Evolutionary conservation across 2,329 filamentous ascomycete species (phyloP).

Genomic region (Zymoseptoria tritici): DNA sequence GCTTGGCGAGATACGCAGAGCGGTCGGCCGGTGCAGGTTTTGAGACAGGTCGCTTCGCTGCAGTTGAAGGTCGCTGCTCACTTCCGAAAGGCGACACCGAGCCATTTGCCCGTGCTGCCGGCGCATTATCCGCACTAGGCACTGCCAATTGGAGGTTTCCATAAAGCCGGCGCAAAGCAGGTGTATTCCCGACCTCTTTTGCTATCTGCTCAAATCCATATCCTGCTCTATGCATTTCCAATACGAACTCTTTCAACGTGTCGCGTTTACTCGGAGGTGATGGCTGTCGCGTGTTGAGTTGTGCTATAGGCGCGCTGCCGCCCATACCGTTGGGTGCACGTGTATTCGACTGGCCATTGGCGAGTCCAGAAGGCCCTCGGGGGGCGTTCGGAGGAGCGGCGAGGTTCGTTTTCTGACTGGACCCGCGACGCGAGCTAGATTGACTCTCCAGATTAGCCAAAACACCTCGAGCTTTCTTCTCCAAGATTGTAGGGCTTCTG

Average conservation of each 20-base stretch:
- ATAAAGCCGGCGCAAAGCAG: slow-evolving; percentile 58
- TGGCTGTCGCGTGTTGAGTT: neutral
- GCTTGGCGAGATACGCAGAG: slow-evolving; percentile 68
- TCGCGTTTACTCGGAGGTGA: slow-evolving; percentile 7
- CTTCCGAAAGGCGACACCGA: neutral
- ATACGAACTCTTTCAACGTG: slow-evolving; percentile 22
- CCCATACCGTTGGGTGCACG: neutral
- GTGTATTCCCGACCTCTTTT: slow-evolving; percentile 61
- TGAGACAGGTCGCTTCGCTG: slow-evolving; percentile 23
- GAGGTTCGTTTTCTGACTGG: neutral
- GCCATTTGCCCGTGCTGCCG: neutral
- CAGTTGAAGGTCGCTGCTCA: slow-evolving; percentile 3
- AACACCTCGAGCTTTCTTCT: neutral
- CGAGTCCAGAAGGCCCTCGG: neutral
- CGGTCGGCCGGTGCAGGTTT: slow-evolving; percentile 45
- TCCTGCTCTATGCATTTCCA: slow-evolving; percentile 46
- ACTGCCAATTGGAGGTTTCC: slow-evolving; percentile 51
- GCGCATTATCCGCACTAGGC: neutral
- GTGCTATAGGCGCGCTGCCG: neutral
- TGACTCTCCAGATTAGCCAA: neutral
- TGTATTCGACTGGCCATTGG: neutral
- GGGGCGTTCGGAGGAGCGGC: neutral
- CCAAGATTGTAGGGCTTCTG: slow-evolving; percentile 4
- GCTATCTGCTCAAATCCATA: slow-evolving; percentile 68
- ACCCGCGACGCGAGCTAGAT: neutral